These are phyloP conservation scores for Aurifilum marmelostoma DNA, from an alignment of 2,329 filamentous ascomycete species.

Conservation along the genomic window DNA sequence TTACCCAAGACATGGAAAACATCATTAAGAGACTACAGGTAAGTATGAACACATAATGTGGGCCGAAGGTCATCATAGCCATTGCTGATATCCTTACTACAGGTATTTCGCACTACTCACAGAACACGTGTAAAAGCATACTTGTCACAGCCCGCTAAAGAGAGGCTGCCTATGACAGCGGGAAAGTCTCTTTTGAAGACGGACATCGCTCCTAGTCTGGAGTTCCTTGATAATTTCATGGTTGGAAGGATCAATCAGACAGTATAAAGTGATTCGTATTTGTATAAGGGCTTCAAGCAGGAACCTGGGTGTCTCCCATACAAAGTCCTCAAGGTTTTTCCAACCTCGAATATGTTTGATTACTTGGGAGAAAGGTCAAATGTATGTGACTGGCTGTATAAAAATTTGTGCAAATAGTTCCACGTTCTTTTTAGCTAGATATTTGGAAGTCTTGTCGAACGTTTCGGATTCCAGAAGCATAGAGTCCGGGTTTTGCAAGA, in stretches of 20 bases:
- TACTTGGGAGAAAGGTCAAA: too few relatives aligned
- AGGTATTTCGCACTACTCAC: constrained; percentile 40
- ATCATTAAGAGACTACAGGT: constrained; percentile 40
- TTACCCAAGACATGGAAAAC: constrained; percentile 34
- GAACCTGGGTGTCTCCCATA: too few relatives aligned
- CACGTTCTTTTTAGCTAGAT: too few relatives aligned
- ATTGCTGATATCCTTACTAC: not conserved
- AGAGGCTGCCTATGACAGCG: constrained; percentile 41
- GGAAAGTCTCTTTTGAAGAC: constrained; percentile 38
- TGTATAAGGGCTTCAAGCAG: too few relatives aligned
- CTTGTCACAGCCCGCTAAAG: constrained; percentile 38
- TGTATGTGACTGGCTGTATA: too few relatives aligned
- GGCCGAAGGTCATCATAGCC: not conserved
- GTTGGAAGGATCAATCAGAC: constrained; percentile 31
- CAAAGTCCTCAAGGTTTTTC: too few relatives aligned
- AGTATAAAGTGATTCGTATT: too few relatives aligned
- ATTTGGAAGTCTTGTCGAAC: too few relatives aligned
- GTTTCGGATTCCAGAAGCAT: too few relatives aligned
- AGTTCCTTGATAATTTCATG: constrained; percentile 34
- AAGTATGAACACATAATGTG: constrained; percentile 21
- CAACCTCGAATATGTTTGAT: too few relatives aligned
- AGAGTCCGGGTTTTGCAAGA: too few relatives aligned
- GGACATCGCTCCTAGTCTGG: constrained; percentile 30
- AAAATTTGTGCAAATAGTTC: too few relatives aligned
- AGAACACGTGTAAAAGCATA: constrained; percentile 36